These are phyloP conservation scores for Dendryphion nanum DNA, from an alignment of 2,329 filamentous ascomycete species.

Conservation along the genomic window DNA sequence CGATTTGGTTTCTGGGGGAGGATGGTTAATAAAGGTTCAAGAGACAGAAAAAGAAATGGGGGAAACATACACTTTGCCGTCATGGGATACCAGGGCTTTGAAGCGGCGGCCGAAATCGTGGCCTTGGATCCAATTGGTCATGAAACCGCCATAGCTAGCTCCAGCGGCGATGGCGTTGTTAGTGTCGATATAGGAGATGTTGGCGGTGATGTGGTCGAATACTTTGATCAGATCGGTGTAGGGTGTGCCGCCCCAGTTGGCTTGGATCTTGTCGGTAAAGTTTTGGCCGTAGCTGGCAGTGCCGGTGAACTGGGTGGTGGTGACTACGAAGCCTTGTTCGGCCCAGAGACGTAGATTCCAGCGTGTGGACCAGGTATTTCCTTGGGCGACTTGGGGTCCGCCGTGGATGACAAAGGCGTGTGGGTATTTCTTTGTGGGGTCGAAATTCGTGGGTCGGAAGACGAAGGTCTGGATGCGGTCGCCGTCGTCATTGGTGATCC, in stretches of 20 bases:
- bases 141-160: slow-evolving; percentile 51
- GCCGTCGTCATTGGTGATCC: slow-evolving; percentile 63
- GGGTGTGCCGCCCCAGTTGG: slow-evolving; percentile 80
- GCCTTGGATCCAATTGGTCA: slow-evolving; percentile 81
- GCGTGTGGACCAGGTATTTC: slow-evolving; percentile 72
- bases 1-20: slow-evolving; percentile 54
- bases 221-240: slow-evolving; percentile 79
- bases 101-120: slow-evolving; percentile 79
- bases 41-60: too few relatives aligned
- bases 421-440: slow-evolving; percentile 71
- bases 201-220: slow-evolving; percentile 69
- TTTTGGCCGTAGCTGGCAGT: slow-evolving; percentile 78
- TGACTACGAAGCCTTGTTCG: slow-evolving; percentile 81
- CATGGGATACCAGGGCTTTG: slow-evolving; percentile 83
- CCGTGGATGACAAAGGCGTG: slow-evolving; percentile 79
- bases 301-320: slow-evolving; percentile 79
- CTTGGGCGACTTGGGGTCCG: slow-evolving; percentile 74
- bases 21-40: too few relatives aligned
- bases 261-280: slow-evolving; percentile 72
- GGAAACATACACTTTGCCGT: slow-evolving; percentile 86
- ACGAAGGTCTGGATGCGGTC: slow-evolving; percentile 64
- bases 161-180: slow-evolving; percentile 70
- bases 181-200: slow-evolving; percentile 68
- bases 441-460: slow-evolving; percentile 63
- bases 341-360: slow-evolving; percentile 87